Percentiles rank a stretch among this genome's conserved stretches.
Evolutionary conservation across 148 eudicot genomes (phyloP).

Genomic region (Cornus controversa): DNA sequence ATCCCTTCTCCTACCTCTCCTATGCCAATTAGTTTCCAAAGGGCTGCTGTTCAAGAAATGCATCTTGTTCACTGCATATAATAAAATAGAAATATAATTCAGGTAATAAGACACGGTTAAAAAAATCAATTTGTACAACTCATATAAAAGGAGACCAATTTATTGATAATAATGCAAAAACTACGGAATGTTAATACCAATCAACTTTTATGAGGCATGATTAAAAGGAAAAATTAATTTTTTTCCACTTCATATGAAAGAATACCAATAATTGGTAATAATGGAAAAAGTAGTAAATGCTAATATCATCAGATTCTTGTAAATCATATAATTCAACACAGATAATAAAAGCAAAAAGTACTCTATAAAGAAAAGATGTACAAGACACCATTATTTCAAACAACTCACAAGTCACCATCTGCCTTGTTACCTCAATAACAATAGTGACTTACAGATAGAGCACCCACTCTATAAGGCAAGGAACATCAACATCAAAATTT

Average conservation of each 20-base stretch:
- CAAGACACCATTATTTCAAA: neutral
- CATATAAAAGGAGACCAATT: neutral
- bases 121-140: neutral
- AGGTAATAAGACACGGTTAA: neutral
- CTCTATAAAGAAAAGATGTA: neutral
- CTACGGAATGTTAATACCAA: neutral
- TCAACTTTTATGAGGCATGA: no score
- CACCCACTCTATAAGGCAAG: no score
- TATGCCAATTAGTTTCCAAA: constrained; percentile 60
- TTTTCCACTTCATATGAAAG: no score
- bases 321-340: neutral
- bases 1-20: constrained; percentile 34
- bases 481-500: no score
- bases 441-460: neutral
- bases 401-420: neutral
- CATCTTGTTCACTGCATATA: constrained; percentile 12
- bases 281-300: neutral
- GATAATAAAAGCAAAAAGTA: no score
- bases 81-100: neutral
- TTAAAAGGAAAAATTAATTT: no score
- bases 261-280: no score
- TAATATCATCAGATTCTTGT: neutral
- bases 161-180: neutral
- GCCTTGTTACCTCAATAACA: neutral
- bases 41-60: neutral